Conservation (phyloP, 2,329 filamentous ascomycete genomes). For the Hirsutella rhossiliensis region DNA sequence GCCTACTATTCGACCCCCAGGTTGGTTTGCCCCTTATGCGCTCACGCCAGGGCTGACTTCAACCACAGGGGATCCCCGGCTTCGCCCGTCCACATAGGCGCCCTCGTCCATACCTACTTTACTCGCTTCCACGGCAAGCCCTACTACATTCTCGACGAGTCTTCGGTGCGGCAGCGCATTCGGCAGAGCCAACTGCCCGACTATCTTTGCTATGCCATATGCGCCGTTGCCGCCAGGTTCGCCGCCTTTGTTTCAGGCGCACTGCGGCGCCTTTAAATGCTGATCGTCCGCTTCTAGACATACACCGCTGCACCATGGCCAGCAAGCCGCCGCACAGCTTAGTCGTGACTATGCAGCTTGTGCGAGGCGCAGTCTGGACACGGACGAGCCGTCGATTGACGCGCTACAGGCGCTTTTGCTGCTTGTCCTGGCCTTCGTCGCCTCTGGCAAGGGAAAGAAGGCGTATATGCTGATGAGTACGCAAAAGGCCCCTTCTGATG, state of each 20-base stretch:
- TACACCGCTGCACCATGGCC: conserved; percentile 53
- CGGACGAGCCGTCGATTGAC: conserved; percentile 72
- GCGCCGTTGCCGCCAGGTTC: conserved; percentile 51
- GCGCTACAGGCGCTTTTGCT: conserved; percentile 64
- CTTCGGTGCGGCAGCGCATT: conserved; percentile 57
- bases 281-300: conserved; percentile 33
- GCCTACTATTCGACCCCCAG: not conserved
- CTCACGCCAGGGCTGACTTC: not conserved
- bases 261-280: not conserved
- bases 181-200: conserved; percentile 53
- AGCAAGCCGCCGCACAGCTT: conserved; percentile 53
- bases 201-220: conserved; percentile 44
- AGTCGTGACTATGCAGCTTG: conserved; percentile 64
- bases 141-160: conserved; percentile 71
- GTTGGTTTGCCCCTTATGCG: not conserved
- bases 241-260: conserved; percentile 3
- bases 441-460: conserved; percentile 69
- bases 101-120: conserved; percentile 69
- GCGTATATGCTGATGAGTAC: conserved; percentile 76
- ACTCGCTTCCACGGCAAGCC: conserved; percentile 68
- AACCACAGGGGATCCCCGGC: conserved; percentile 31
- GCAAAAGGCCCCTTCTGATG: conserved; percentile 6
- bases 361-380: conserved; percentile 58
- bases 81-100: conserved; percentile 40
- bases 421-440: conserved; percentile 63